A percentile compares a stretch with the other conserved stretches of the same genome.
Evolutionary conservation across 139 green algal species (phyloP).

Genomic region (Volvox reticuliferus): DNA sequence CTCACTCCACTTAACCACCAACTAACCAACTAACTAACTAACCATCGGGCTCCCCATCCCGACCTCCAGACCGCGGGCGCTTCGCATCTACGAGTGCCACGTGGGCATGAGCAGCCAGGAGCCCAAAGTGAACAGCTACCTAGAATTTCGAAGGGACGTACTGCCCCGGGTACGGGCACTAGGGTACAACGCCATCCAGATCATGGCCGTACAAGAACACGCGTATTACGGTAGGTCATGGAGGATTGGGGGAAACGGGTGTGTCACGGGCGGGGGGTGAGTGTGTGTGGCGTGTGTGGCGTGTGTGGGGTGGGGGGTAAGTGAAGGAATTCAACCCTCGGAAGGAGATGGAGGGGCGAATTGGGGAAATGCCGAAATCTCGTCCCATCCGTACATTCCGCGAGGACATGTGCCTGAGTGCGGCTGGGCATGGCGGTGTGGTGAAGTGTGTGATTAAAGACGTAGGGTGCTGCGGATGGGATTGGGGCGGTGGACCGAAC

Average conservation of each 20-base stretch:
- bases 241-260: background rate
- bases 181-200: conserved; percentile 98
- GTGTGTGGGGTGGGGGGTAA: background rate
- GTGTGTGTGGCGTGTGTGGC: background rate
- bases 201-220: conserved; percentile 99
- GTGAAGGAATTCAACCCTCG: background rate
- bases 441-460: background rate
- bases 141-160: conserved; percentile 93
- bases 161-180: conserved; percentile 90
- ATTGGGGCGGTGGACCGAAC: no score
- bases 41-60: background rate
- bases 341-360: background rate
- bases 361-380: background rate
- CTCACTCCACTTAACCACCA: no score
- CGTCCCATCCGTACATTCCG: background rate
- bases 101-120: conserved; percentile 93
- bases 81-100: conserved; percentile 99
- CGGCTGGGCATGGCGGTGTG: background rate
- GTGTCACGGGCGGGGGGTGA: background rate
- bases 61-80: conserved; percentile 70
- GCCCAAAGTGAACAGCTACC: conserved; percentile 93
- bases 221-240: conserved; percentile 66
- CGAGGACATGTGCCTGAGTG: background rate
- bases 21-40: background rate
- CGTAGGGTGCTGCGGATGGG: background rate